Evolutionary conservation across 306 rosid species (phyloP).

Genomic region (Quercus wislizeni): DNA sequence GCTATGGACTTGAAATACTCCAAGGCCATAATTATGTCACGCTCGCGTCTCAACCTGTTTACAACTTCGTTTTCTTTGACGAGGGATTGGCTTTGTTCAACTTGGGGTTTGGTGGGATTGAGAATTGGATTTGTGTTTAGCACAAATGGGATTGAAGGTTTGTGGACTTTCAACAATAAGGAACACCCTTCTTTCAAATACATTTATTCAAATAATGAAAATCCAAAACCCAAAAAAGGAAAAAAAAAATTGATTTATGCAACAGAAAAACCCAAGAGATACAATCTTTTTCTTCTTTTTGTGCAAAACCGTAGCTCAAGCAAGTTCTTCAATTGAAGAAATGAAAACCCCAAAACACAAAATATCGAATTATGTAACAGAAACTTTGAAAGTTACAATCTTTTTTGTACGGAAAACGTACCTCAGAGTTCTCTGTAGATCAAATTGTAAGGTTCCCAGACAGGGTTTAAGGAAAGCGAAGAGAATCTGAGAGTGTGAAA

Average conservation of each 20-base stretch:
- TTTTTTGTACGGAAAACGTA: too few relatives aligned
- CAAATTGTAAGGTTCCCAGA: too few relatives aligned
- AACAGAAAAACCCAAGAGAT: too few relatives aligned
- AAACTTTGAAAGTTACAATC: neutral
- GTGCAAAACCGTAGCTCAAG: neutral
- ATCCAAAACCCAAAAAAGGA: neutral
- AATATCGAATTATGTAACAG: neutral
- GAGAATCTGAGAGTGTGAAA: too few relatives aligned
- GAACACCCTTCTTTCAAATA: conserved; percentile 68
- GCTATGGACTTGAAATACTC: conserved; percentile 59
- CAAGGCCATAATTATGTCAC: conserved; percentile 39
- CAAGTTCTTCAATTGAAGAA: neutral
- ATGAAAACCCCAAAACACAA: neutral
- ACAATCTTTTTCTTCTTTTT: too few relatives aligned
- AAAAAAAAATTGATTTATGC: too few relatives aligned
- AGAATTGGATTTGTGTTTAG: conserved; percentile 51
- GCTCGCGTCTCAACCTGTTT: conserved; percentile 36
- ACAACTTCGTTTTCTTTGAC: conserved; percentile 51
- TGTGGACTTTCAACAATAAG: conserved; percentile 52
- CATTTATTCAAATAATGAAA: conserved; percentile 31
- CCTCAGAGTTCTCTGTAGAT: too few relatives aligned
- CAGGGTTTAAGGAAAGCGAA: too few relatives aligned
- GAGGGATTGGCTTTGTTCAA: conserved; percentile 7
- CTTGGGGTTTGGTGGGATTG: conserved; percentile 34
- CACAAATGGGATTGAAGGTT: conserved; percentile 57